Evolutionary conservation across 768 basidiomycete genomes (phyloP).

Genomic region (Auriscalpium vulgare): DNA sequence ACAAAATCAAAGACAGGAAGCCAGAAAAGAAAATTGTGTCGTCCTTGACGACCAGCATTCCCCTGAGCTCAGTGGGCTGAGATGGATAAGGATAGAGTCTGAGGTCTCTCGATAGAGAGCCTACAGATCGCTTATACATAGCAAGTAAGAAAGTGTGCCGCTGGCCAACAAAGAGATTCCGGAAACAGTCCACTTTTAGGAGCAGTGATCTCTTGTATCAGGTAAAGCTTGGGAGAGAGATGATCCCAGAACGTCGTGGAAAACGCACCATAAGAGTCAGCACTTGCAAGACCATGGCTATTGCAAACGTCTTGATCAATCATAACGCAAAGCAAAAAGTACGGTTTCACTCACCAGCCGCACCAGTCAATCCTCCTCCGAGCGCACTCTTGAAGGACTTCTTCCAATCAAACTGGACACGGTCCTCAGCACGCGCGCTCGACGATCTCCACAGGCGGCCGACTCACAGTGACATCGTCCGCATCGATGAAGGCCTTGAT

Average conservation of each 20-base stretch:
- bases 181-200: no score
- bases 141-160: no score
- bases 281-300: conserved; percentile 93
- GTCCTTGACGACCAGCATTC: no score
- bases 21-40: no score
- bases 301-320: conserved; percentile 1
- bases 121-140: no score
- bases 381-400: conserved; percentile 75
- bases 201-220: no score
- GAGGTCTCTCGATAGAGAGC: background rate
- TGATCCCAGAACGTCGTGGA: background rate
- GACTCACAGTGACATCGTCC: conserved; percentile 56
- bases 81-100: background rate
- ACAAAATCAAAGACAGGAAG: background rate
- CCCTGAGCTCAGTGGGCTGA: no score
- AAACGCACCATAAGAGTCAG: conserved; percentile 63
- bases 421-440: background rate
- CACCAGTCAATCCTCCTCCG: conserved; percentile 87
- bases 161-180: no score
- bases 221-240: no score
- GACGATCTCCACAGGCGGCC: background rate
- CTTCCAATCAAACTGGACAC: conserved; percentile 64
- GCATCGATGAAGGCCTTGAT: conserved; percentile 67
- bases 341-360: conserved; percentile 45
- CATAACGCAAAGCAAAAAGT: background rate